A percentile compares a stretch with the other conserved stretches of the same genome.
phyloP scores from a whole-genome alignment of 2,329 filamentous ascomycete genomes.

The Hypocreales sp. region DNA sequence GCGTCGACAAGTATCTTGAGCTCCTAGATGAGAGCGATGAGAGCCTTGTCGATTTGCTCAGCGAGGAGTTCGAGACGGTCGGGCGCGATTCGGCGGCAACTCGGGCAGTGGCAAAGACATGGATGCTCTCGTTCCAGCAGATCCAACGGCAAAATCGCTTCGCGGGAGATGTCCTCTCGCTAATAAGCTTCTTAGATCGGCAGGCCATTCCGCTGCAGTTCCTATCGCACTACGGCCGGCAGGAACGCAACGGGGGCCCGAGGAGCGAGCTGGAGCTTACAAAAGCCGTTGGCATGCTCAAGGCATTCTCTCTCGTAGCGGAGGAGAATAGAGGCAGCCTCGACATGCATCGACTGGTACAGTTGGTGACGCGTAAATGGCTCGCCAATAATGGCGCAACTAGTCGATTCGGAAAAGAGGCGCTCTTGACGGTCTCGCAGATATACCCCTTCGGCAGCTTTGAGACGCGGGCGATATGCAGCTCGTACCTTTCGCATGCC shows the following conservation, averaged over 20 bases:
- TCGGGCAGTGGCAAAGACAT: conserved; percentile 13
- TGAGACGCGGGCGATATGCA: conserved; percentile 1
- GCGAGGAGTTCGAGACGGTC: conserved; percentile 13
- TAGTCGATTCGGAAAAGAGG: background rate
- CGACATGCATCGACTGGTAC: conserved; percentile 17
- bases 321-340: conserved; percentile 6
- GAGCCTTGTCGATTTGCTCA: conserved; percentile 10
- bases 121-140: conserved; percentile 16
- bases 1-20: conserved; percentile 12
- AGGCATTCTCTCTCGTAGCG: conserved; percentile 11
- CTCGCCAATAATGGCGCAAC: conserved; percentile 3
- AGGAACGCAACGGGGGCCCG: background rate
- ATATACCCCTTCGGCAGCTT: background rate
- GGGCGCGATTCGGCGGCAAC: conserved; percentile 12
- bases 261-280: background rate
- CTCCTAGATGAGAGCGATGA: conserved; percentile 11
- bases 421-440: background rate
- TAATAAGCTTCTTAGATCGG: conserved; percentile 15
- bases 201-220: conserved; percentile 12
- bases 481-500: conserved; percentile 1
- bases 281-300: conserved; percentile 10
- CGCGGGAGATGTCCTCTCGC: conserved; percentile 12
- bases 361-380: conserved; percentile 16
- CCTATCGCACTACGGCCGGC: conserved; percentile 3
- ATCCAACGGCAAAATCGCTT: conserved; percentile 10